Base-by-base conservation (phyloP, 345 rosid genomes). In the Acer campestre region DNA sequence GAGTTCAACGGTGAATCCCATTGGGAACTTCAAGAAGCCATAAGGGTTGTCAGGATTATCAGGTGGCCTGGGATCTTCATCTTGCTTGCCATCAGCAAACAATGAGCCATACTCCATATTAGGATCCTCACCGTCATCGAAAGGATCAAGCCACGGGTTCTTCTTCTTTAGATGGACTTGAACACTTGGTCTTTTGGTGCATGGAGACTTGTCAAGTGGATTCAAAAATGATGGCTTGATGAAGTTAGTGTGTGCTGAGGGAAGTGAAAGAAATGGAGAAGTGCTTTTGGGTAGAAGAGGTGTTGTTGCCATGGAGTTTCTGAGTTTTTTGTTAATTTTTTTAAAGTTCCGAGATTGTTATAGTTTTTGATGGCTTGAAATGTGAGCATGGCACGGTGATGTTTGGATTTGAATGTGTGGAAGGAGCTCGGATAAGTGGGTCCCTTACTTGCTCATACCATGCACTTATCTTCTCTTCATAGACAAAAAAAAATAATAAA, bases 21-120 rank as follows among this genome's bases (percentile, higher is more conserved):
- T 88, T 0, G 97, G 98, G 76, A 95, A 93, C 82, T 95, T 95
- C 80, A 93, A 88, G 89, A 93, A 95, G 2, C 97, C 99, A 56
- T 93, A 93, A 27, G 96, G 96, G 68, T 87, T 95, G 64, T 87
- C 82, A 9, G 96, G 97, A 84, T 89, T 85, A 67, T 90, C 97
- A 53, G 94, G 96, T 8, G 84, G 97, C 53, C 95, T 76, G 2
- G 93, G 90, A 74, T 93, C 98, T 77, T 95, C 99, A 0, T 95
- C 99, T 81, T 95, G 98, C 84, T 93, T 95, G 0, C 98, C 97
- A 75, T 93, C 97, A 2, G 82, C 81, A 64, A 84, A 93, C 84
- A 95, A 58, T 9, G 98, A 90, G 14, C 99, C 98, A 68, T 89
- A 95, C 44, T 92, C 97, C 88, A 81, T 76, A 12, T 85, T 73